phyloP scores from a whole-genome alignment of 257 asterid genomes.

The Forsythia viridissima region DNA sequence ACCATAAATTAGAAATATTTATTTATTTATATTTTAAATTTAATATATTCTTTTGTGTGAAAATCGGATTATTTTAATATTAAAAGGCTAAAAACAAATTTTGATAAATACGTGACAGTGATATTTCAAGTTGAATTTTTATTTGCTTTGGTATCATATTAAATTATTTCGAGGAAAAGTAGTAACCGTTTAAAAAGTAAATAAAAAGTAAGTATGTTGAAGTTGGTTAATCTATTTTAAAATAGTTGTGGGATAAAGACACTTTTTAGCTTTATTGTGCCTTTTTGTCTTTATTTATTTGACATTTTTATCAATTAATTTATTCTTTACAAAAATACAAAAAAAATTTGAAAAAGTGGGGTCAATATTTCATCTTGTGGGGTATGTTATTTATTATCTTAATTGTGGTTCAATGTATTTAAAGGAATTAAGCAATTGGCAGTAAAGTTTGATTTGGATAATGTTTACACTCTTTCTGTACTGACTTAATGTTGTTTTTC shows the following conservation, averaged over 20 bases:
- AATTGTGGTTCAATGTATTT: not conserved
- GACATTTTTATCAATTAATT: not conserved
- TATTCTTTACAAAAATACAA: not conserved
- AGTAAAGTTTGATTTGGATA: not conserved
- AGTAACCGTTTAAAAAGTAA: no score
- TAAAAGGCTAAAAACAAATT: no score
- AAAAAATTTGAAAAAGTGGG: not conserved
- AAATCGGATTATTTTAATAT: no score
- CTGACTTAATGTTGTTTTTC: slow-evolving; percentile 10
- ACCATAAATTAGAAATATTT: no score
- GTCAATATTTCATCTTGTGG: not conserved
- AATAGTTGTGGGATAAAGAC: not conserved
- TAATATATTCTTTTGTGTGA: no score
- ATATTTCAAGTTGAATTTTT: no score
- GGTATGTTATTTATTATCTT: not conserved
- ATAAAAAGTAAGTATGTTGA: no score
- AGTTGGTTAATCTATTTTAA: not conserved
- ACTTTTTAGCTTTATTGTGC: not conserved
- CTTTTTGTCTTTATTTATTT: not conserved
- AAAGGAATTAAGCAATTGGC: not conserved
- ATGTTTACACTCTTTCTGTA: not conserved
- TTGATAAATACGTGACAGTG: no score
- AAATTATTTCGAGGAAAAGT: no score
- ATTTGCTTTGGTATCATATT: no score
- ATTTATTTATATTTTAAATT: no score